Conservation (phyloP, 2,329 filamentous ascomycete genomes). For the Cladophialophora yegresii region DNA sequence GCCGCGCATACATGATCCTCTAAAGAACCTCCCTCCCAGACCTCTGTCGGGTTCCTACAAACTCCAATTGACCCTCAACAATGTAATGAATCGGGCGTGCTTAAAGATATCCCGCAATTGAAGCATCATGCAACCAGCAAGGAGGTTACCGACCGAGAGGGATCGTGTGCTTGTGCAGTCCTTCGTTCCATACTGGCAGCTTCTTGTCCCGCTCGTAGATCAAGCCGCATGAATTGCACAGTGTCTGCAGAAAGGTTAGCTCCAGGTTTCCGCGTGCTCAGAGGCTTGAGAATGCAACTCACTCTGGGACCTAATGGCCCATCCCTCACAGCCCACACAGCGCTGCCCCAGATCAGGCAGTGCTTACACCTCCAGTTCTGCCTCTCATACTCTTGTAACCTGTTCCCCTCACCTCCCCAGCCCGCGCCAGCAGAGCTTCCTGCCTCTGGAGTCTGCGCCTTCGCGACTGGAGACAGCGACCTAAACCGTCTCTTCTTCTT, state of each 20-base stretch:
- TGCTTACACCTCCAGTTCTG: constrained; percentile 83
- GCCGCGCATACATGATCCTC: constrained; percentile 1
- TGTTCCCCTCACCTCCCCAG: constrained; percentile 66
- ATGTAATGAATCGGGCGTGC: background rate
- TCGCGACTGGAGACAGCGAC: constrained; percentile 78
- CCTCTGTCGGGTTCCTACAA: background rate
- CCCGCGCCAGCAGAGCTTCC: constrained; percentile 62
- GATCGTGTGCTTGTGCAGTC: constrained; percentile 60
- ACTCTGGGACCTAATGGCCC: constrained; percentile 82
- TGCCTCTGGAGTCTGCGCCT: constrained; percentile 70
- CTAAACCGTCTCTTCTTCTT: constrained; percentile 95
- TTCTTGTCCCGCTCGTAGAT: constrained; percentile 84
- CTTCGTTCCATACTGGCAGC: constrained; percentile 74
- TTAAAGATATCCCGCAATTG: background rate
- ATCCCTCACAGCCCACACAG: constrained; percentile 93
- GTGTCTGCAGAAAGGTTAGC: constrained; percentile 57
- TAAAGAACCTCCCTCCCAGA: background rate
- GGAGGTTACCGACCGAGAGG: constrained; percentile 41
- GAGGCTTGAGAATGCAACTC: constrained; percentile 45
- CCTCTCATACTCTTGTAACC: constrained; percentile 71
- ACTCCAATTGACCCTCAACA: background rate
- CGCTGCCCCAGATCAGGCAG: constrained; percentile 82
- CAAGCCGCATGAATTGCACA: constrained; percentile 92
- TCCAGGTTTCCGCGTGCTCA: background rate
- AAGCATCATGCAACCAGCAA: background rate